Conservation (phyloP, 169 alveolate species). For the Toxoplasma gondii region DNA sequence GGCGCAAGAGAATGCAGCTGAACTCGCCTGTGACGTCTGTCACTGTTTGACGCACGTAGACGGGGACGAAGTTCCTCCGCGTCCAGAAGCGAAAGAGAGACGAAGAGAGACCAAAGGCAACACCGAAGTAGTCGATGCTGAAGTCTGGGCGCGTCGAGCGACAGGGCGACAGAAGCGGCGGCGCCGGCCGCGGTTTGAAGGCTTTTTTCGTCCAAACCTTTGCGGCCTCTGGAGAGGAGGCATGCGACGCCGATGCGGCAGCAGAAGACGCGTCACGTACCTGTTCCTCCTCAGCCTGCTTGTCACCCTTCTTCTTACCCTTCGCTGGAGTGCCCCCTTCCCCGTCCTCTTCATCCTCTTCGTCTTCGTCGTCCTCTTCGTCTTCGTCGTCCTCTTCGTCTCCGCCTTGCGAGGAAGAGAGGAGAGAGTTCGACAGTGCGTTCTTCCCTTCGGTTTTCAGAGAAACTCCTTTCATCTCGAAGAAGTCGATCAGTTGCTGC, state of each 20-base stretch:
- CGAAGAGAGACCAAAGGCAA: conserved; percentile 97
- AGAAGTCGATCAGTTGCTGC: conserved; percentile 78
- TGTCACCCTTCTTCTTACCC: conserved; percentile 51
- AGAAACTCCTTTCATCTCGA: conserved; percentile 50
- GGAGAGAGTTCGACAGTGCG: background rate
- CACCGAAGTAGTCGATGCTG: conserved; percentile 93
- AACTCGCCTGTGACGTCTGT: conserved; percentile 98
- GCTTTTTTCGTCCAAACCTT: conserved; percentile 6
- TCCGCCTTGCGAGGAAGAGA: background rate
- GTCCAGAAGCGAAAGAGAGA: conserved; percentile 95
- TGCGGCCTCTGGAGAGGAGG: background rate
- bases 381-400: conserved; percentile 30
- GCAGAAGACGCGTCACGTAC: background rate
- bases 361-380: background rate
- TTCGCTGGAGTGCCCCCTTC: conserved; percentile 49
- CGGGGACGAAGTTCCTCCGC: conserved; percentile 91
- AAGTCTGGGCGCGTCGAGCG: conserved; percentile 78
- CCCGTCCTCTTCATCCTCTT: conserved; percentile 2
- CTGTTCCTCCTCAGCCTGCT: conserved; percentile 17
- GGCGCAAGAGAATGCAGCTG: conserved; percentile 91
- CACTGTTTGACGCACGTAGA: conserved; percentile 93
- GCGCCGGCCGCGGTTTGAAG: conserved; percentile 73
- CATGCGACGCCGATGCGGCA: background rate
- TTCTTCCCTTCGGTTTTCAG: conserved; percentile 8
- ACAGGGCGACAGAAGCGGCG: conserved; percentile 85